A percentile compares a stretch with the other conserved stretches of the same genome.
Evolutionary conservation across 108 stramenopile species (phyloP).

Genomic region (Parietichytrium sp.): DNA sequence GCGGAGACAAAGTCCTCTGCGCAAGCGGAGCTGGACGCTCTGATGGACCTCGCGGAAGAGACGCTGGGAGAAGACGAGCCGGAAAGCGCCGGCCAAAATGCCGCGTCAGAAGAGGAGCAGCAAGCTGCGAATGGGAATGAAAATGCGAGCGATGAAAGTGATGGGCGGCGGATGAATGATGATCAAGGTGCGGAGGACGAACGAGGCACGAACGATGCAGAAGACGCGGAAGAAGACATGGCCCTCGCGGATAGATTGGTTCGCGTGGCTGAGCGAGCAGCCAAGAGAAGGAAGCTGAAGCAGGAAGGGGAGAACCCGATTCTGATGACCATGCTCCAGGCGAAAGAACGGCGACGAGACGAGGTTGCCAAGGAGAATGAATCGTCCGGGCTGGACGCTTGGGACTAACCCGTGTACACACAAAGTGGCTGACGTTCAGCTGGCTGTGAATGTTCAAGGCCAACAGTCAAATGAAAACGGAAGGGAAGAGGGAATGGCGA

Average conservation of each 20-base stretch:
- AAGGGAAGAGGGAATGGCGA: no score
- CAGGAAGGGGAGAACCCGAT: neutral
- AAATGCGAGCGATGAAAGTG: constrained; percentile 11
- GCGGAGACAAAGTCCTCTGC: no score
- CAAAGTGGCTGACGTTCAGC: no score
- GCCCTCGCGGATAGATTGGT: neutral
- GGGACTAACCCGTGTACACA: no score
- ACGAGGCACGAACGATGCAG: neutral
- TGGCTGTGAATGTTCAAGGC: no score
- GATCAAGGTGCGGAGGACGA: neutral
- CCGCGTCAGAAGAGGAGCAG: neutral
- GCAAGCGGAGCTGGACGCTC: no score
- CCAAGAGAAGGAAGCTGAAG: neutral
- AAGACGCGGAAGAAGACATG: neutral
- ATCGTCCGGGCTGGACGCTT: no score
- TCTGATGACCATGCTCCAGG: neutral
- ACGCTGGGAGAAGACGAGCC: neutral
- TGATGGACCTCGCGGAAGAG: no score
- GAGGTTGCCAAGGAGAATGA: neutral
- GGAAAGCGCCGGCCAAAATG: neutral
- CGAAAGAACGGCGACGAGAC: neutral
- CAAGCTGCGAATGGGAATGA: constrained; percentile 49
- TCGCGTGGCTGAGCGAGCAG: neutral
- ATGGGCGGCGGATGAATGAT: neutral
- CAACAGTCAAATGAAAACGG: no score